Base-by-base conservation (phyloP, 2,329 filamentous ascomycete genomes). In the Trichoderma polysporum region DNA sequence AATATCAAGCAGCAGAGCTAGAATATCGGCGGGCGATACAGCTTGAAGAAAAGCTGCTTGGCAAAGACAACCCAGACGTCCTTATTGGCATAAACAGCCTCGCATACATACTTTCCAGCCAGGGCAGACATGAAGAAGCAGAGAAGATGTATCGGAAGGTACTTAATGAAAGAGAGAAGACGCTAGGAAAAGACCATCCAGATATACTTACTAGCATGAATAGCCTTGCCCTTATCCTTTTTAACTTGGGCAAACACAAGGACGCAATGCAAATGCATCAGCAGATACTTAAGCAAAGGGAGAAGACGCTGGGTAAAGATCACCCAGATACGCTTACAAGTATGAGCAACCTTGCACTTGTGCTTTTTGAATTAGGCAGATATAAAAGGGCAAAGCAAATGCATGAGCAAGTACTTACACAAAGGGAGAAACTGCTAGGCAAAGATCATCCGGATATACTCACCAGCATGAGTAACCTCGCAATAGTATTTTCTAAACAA, bases 1-100 rank as follows among this genome's bases (percentile, higher is more conserved):
- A 66, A 41, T 68, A 70, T 31, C 2, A 69, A 22, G 68, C 73
- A 60, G 72, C 71, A 31, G 69, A 71, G 53, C 29, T 66, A 47
- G 65, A 71, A 9, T 31, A 69, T 54, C 49, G 50, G 35, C 65
- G 68, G 31, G 47, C 49, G n/a, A 39, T 74, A 4, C 22, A 61
- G 35, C 22, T 62, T 4, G 2, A 27, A 2, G 7, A 57, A 33
- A 58, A 15, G n/a, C 6, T 25, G 10, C 47, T 62, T n/a, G 65
- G 57, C 27, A 39, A 41, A 29, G 25, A 25, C 15, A 47, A 63
- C 29, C 19, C 47, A 19, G 0, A 33, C 10, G 53, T 45, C 3
- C 17, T 56, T 27, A 15, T 0, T 3, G 2, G 25, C 35, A 66
- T 66, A 29, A 47, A 35, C 37, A 56, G 45, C 17, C 56, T 66